These are phyloP conservation scores for Ricinus communis DNA, from an alignment of 345 rosid species.

Conservation along the genomic window DNA sequence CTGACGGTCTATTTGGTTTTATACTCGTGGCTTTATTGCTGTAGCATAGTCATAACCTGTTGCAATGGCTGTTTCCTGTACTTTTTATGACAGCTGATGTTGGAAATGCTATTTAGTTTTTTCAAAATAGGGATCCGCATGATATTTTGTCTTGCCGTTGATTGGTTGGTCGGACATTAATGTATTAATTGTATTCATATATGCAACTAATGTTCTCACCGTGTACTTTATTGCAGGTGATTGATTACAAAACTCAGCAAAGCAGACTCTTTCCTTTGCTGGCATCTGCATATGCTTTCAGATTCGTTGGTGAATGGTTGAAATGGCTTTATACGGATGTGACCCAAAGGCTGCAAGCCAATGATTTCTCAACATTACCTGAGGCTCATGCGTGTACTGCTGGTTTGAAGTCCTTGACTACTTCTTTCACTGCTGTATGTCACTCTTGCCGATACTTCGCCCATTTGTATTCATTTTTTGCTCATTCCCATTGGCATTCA, in stretches of 20 bases:
- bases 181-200: conserved; percentile 1
- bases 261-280: conserved; percentile 93
- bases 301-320: conserved; percentile 98
- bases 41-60: neutral
- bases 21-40: neutral
- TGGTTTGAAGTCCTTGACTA: conserved; percentile 94
- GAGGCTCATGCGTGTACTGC: conserved; percentile 99
- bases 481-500: neutral
- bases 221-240: conserved; percentile 58
- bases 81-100: conserved; percentile 9
- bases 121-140: neutral
- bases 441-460: neutral
- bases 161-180: neutral
- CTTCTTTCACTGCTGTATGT: conserved; percentile 88
- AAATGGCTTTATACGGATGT: conserved; percentile 93
- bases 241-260: conserved; percentile 96
- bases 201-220: conserved; percentile 21
- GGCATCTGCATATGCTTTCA: conserved; percentile 98
- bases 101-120: conserved; percentile 6
- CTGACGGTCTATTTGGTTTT: neutral
- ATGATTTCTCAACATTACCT: conserved; percentile 88
- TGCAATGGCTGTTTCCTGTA: neutral
- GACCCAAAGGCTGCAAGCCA: conserved; percentile 76
- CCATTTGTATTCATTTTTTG: too few relatives aligned
- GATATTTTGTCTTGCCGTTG: neutral